Base-by-base conservation (phyloP, 495 filamentous ascomycete genomes). In the Talaromyces ruber region DNA sequence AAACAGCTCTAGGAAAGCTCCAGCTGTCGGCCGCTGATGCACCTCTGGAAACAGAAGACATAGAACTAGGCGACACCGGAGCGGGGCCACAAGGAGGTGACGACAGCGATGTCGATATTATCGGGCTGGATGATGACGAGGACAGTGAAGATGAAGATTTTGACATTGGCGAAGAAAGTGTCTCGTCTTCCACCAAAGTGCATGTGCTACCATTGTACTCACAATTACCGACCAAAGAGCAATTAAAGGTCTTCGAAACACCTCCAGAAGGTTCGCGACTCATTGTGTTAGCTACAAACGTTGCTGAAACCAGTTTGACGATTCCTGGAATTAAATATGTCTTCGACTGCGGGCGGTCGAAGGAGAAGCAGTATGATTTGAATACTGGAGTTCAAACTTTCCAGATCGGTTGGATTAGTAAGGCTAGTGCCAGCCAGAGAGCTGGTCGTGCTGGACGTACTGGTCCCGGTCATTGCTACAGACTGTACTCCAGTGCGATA, bases 261-360 rank as follows among this genome's bases (percentile, higher is more conserved):
- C 87, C 92, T 0, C 93, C 95, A 8, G 87, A 91, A 37, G 88
- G 88, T 43, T 89, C 90, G 9, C 86, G 95, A 4, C 82, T 96
- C 8, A 90, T 98, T 62, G 88, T 99, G 18, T 75, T 99, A 22
- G 92, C 95, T 0, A 99, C 95, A 22, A 99, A 99, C 71, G 90
- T 99, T 24, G 95, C 95, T 0, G 95, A 99, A 71, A 99, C 95
- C 3, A 92, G 88, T 81, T 79, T 99, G 61, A 99, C 95, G 0
- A 99, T 99, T 50, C 95, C 95, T 3, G 92, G 92, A 18, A 93
- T 97, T 62, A 84, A 90, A 59, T 99, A 97, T 68, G 95, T 99
- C 16, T 96, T 99, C 64, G 95, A 99, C 72, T 88, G 88, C 67
- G 95, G 95, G 30, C 82, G 95, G 45, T 85, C 89, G 2, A 99